Evolutionary conservation across 768 basidiomycete species (phyloP).

Genomic region (Roridomyces roridus): DNA sequence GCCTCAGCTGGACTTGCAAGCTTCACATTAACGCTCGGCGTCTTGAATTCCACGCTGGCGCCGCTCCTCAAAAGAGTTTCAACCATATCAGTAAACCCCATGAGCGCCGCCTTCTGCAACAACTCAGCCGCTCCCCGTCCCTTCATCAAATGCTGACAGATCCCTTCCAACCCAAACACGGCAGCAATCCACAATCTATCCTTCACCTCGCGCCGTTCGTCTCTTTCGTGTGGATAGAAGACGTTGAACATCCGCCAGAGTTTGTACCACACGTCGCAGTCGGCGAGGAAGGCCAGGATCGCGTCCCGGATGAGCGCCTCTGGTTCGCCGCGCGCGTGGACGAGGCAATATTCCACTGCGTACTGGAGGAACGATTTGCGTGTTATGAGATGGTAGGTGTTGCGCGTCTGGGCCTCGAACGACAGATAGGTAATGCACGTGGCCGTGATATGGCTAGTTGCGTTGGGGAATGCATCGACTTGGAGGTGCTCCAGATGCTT

Average conservation of each 20-base stretch:
- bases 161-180: background rate
- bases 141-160: background rate
- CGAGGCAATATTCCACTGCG: background rate
- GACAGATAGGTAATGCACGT: constrained; percentile 2
- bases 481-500: background rate
- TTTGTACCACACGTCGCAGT: constrained; percentile 2
- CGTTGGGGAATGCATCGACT: background rate
- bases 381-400: background rate
- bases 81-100: background rate
- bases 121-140: background rate
- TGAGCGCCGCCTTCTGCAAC: background rate
- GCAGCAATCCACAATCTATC: background rate
- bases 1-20: background rate
- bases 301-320: background rate
- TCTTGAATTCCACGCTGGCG: too few species aligned
- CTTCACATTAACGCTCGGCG: too few species aligned
- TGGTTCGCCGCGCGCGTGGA: background rate
- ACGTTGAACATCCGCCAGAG: background rate
- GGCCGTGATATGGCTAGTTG: background rate
- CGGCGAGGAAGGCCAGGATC: background rate
- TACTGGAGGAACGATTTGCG: background rate
- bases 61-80: background rate
- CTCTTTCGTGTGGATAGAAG: background rate
- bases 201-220: background rate
- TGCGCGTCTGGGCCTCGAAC: background rate